Evolutionary conservation across 2,329 filamentous ascomycete genomes (phyloP).

Genomic region (Escovopsis sp.): DNA sequence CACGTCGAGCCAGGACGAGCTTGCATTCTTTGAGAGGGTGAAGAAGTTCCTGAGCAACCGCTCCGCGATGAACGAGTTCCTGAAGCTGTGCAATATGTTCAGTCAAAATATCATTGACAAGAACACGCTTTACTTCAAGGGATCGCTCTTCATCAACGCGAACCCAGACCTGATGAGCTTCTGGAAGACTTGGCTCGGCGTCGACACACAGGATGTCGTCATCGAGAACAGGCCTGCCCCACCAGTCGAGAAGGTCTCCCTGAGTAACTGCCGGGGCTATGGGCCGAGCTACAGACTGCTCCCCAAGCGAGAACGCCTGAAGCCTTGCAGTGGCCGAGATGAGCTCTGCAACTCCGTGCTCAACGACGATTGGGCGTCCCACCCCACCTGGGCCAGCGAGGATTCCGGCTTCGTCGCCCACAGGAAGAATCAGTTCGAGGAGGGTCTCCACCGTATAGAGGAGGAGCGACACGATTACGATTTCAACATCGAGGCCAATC

Average conservation of each 20-base stretch:
- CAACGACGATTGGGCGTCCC: slow-evolving; percentile 97
- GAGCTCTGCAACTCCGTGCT: slow-evolving; percentile 86
- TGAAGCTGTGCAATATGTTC: slow-evolving; percentile 94
- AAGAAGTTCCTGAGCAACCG: slow-evolving; percentile 95
- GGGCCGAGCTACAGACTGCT: slow-evolving; percentile 90
- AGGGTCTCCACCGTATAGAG: slow-evolving; percentile 88
- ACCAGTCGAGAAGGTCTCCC: slow-evolving; percentile 68
- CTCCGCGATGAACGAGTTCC: slow-evolving; percentile 83
- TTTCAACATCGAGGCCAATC: slow-evolving; percentile 91
- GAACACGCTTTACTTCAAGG: slow-evolving; percentile 67
- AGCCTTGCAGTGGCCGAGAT: slow-evolving; percentile 85
- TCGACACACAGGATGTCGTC: slow-evolving; percentile 60
- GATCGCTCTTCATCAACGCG: slow-evolving; percentile 70
- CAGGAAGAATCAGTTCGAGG: slow-evolving; percentile 89
- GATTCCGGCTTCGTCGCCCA: slow-evolving; percentile 96
- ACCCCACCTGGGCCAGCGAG: slow-evolving; percentile 97
- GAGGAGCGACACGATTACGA: slow-evolving; percentile 98
- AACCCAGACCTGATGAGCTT: slow-evolving; percentile 80
- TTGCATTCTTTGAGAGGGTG: slow-evolving; percentile 87
- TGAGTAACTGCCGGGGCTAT: slow-evolving; percentile 90
- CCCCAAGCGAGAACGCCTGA: slow-evolving; percentile 78
- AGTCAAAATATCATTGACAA: slow-evolving; percentile 85
- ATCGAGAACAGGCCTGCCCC: slow-evolving; percentile 66
- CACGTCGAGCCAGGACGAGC: slow-evolving; percentile 68
- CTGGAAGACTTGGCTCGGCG: slow-evolving; percentile 73